These are phyloP conservation scores for Trichoderma asperellum DNA, from an alignment of 2,329 filamentous ascomycete species.

Conservation along the genomic window DNA sequence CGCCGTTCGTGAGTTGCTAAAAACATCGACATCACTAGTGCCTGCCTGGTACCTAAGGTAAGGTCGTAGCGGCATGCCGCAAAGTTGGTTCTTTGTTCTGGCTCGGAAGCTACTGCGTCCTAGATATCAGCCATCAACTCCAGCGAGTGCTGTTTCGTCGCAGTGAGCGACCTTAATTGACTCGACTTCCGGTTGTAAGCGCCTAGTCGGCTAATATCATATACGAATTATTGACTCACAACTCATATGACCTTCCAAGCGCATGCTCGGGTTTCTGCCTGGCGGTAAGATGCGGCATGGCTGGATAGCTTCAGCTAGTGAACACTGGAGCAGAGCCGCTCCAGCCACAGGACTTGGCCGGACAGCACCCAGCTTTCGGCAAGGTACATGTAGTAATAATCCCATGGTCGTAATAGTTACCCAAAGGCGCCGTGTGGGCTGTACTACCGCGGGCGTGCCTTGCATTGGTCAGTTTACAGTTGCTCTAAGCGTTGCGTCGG, in stretches of 20 bases:
- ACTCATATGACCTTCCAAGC: not conserved
- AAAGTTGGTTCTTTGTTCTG: not conserved
- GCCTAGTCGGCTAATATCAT: not conserved
- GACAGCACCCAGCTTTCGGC: not conserved
- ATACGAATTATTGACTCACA: not conserved
- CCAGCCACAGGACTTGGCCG: not conserved
- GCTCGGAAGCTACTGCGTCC: not conserved
- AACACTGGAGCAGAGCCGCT: not conserved
- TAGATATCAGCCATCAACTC: not conserved
- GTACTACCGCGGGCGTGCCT: conserved; percentile 4
- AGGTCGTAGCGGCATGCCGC: not conserved
- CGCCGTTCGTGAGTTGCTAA: not conserved
- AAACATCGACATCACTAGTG: not conserved
- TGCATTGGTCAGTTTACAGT: conserved; percentile 7
- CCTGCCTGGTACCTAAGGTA: not conserved
- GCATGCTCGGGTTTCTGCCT: not conserved
- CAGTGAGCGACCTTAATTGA: not conserved
- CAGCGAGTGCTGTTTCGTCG: not conserved
- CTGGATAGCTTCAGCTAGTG: conserved; percentile 4
- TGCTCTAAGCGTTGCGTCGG: not conserved
- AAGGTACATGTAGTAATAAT: not conserved
- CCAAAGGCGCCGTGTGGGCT: conserved; percentile 21
- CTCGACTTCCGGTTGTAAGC: not conserved
- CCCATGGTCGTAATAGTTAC: not conserved
- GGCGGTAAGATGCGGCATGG: not conserved